phyloP scores from a whole-genome alignment of 1,284 basidiomycete species.

The Microbotryum silenes-acaulis region DNA sequence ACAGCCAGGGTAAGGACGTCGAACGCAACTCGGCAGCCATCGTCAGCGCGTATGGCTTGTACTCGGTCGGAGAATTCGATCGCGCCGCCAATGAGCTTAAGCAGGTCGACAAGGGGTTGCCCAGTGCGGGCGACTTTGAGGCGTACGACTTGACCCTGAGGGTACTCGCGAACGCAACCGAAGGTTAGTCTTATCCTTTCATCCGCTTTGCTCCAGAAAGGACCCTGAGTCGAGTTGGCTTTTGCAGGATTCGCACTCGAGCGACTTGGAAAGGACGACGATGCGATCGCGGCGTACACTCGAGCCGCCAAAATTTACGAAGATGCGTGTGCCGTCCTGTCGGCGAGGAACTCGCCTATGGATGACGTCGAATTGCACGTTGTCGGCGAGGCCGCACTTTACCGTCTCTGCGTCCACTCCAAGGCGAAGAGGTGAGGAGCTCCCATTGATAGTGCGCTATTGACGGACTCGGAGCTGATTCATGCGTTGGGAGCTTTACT shows the following conservation, averaged over 20 bases:
- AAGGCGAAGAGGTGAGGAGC: not conserved
- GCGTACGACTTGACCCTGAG: slow-evolving; percentile 20
- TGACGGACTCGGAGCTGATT: not conserved
- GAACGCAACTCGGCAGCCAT: slow-evolving; percentile 17
- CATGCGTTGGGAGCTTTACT: not conserved
- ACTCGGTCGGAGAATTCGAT: slow-evolving; percentile 7
- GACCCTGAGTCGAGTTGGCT: not conserved
- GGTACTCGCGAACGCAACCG: slow-evolving; percentile 8
- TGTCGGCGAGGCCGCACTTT: slow-evolving; percentile 16
- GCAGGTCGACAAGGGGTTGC: not conserved
- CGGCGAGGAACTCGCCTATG: not conserved
- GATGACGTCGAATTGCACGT: slow-evolving; percentile 21
- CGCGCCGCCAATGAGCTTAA: not conserved
- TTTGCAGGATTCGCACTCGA: slow-evolving; percentile 12
- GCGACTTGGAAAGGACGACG: not conserved
- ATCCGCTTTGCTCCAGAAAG: not conserved
- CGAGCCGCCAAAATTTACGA: slow-evolving; percentile 11
- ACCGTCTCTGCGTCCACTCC: slow-evolving; percentile 2
- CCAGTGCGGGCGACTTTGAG: slow-evolving; percentile 6
- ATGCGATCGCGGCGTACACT: slow-evolving; percentile 1
- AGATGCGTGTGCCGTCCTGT: slow-evolving; percentile 2
- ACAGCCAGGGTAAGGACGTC: not conserved
- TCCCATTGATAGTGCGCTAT: not conserved
- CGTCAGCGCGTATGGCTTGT: slow-evolving; percentile 8
- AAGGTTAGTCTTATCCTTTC: slow-evolving; percentile 11